Conservation (phyloP, 2,329 filamentous ascomycete species). For the Aspergillus phoenicis region DNA sequence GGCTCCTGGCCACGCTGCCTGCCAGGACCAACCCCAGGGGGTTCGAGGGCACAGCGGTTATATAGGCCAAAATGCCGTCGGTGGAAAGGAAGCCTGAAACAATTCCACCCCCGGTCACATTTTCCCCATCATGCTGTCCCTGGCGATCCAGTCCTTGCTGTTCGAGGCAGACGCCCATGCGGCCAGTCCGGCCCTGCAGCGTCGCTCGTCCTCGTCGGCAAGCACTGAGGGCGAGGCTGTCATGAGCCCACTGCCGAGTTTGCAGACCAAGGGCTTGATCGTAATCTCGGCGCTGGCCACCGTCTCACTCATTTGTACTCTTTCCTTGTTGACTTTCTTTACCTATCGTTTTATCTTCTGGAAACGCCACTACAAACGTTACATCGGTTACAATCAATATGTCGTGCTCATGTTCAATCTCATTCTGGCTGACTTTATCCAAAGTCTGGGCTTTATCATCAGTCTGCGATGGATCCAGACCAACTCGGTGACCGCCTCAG, state of each 20-base stretch:
- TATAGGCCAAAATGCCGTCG: slow-evolving; percentile 6
- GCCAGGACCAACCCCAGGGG: not conserved
- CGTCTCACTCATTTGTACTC: not conserved
- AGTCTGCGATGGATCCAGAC: slow-evolving; percentile 7
- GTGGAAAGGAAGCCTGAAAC: not conserved
- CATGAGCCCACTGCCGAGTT: slow-evolving; percentile 1
- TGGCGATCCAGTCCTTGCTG: slow-evolving; percentile 5
- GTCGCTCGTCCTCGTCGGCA: not conserved
- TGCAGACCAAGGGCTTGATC: slow-evolving; percentile 8
- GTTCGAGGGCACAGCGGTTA: not conserved
- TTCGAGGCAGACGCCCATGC: not conserved
- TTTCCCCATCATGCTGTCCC: slow-evolving; percentile 5
- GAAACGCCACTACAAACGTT: slow-evolving; percentile 3
- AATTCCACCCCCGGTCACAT: not conserved
- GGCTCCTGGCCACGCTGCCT: not conserved
- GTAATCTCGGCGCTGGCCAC: slow-evolving; percentile 4
- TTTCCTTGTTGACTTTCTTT: not conserved
- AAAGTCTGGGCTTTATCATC: slow-evolving; percentile 8
- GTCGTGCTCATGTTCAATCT: slow-evolving; percentile 11
- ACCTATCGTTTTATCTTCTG: slow-evolving; percentile 10
- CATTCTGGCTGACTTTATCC: slow-evolving; percentile 2
- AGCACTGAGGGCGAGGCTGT: not conserved
- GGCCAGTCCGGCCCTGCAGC: not conserved
- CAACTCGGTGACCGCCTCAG: not conserved
- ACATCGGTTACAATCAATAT: slow-evolving; percentile 11